Evolutionary conservation across 805 yeast species (phyloP).

Genomic region (Ogataea nitratoaversa): DNA sequence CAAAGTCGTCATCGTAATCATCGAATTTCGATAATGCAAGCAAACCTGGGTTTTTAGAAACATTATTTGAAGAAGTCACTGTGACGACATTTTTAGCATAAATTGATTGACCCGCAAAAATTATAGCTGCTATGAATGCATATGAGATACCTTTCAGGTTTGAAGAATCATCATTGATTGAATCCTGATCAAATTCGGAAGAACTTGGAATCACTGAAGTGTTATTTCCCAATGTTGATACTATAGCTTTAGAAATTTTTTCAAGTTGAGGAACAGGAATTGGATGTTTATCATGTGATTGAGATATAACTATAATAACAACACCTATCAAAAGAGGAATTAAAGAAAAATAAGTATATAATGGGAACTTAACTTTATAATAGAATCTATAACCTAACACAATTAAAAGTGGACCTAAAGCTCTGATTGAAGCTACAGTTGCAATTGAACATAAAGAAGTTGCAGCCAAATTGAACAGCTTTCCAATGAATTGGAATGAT

Average conservation of each 20-base stretch:
- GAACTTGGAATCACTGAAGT: constrained; percentile 2
- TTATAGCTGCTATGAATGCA: constrained; percentile 63
- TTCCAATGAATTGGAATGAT: constrained; percentile 61
- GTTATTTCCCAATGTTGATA: neutral
- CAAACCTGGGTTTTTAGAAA: constrained; percentile 12
- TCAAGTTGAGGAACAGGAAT: constrained; percentile 11
- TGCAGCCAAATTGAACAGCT: constrained; percentile 58
- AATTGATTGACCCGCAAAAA: constrained; percentile 82
- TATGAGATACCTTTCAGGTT: constrained; percentile 60
- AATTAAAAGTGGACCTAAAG: constrained; percentile 59
- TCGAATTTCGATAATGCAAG: constrained; percentile 14
- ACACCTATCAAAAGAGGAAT: constrained; percentile 52
- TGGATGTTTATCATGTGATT: constrained; percentile 18
- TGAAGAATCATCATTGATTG: too few species aligned
- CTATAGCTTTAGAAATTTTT: constrained; percentile 5
- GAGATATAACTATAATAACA: constrained; percentile 40
- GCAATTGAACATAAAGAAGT: constrained; percentile 64
- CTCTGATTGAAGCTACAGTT: constrained; percentile 67
- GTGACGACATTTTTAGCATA: constrained; percentile 82
- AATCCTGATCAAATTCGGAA: constrained; percentile 6
- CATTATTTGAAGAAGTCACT: constrained; percentile 20
- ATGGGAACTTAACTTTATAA: constrained; percentile 48
- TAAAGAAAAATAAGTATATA: constrained; percentile 47
- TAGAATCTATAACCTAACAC: constrained; percentile 50
- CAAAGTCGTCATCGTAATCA: neutral